Conservation (phyloP, 768 basidiomycete species). For the Coprinellus aureogranulatus region DNA sequence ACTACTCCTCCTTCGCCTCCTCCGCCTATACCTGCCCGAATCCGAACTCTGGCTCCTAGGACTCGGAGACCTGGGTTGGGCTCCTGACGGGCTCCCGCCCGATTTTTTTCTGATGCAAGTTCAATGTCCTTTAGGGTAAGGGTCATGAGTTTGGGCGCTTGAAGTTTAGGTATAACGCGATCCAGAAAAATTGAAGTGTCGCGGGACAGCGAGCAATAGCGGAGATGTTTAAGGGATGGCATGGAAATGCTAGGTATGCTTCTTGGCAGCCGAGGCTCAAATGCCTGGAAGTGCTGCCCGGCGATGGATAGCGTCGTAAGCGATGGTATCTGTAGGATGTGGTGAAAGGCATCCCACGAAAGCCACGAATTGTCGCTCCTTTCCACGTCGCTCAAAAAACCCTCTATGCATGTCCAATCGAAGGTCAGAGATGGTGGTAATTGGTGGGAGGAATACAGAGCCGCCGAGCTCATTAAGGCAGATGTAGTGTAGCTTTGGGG, state of each 20-base stretch:
- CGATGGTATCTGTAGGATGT: background rate
- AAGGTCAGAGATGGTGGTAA: slow-evolving; percentile 1
- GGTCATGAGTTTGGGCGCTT: slow-evolving; percentile 1
- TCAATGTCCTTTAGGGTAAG: background rate
- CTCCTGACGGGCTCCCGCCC: too few species aligned
- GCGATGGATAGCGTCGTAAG: slow-evolving; percentile 6
- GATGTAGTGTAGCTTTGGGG: background rate
- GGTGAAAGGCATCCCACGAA: background rate
- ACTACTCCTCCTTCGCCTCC: slow-evolving; percentile 32
- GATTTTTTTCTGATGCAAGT: background rate
- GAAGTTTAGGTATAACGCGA: slow-evolving; percentile 6
- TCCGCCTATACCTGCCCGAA: slow-evolving; percentile 46
- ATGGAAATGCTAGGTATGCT: background rate
- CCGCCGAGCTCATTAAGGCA: slow-evolving; percentile 6
- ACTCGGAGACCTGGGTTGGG: too few species aligned
- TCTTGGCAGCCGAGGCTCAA: too few species aligned
- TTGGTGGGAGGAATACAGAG: background rate
- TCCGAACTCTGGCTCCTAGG: slow-evolving; percentile 71
- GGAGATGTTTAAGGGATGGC: slow-evolving; percentile 4
- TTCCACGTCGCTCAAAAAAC: too few species aligned
- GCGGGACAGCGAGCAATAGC: background rate
- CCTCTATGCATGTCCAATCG: slow-evolving; percentile 5
- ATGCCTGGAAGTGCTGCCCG: slow-evolving; percentile 3
- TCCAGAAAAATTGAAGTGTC: slow-evolving; percentile 1
- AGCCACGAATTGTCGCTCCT: slow-evolving; percentile 1